Percentiles rank a stretch among this genome's conserved stretches.
phyloP scores from a whole-genome alignment of 345 rosid genomes.

The Triadica sebifera region DNA sequence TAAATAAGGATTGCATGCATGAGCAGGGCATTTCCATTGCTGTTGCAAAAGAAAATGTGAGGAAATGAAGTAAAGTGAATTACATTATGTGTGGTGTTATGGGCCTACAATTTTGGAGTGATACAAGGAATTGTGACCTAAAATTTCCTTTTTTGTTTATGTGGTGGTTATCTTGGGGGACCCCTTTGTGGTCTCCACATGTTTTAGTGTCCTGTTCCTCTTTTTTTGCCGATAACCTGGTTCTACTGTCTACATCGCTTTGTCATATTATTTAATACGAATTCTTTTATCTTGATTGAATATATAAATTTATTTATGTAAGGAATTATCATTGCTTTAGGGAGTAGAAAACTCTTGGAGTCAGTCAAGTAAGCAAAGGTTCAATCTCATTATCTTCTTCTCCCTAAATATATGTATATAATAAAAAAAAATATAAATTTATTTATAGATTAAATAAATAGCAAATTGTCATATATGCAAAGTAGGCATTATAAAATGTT shows the following conservation, averaged over 20 bases:
- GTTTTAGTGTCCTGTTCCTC: constrained; percentile 10
- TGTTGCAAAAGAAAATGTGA: constrained; percentile 1
- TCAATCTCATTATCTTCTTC: too few species aligned
- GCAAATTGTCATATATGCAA: too few species aligned
- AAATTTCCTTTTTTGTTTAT: constrained; percentile 18
- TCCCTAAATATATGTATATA: too few species aligned
- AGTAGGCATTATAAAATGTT: too few species aligned
- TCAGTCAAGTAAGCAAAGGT: too few species aligned
- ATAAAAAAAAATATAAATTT: too few species aligned
- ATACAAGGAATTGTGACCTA: constrained; percentile 19
- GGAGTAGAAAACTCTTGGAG: too few species aligned
- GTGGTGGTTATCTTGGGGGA: constrained; percentile 13
- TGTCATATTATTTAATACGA: not conserved
- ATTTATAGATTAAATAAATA: too few species aligned
- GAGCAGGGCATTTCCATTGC: constrained; percentile 8
- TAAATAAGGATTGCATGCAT: constrained; percentile 8
- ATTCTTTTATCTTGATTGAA: too few species aligned
- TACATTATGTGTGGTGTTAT: not conserved
- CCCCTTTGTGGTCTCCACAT: constrained; percentile 18
- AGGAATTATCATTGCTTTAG: too few species aligned
- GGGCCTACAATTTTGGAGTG: constrained; percentile 21
- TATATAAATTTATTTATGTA: too few species aligned
- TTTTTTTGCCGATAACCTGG: not conserved
- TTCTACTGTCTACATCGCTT: not conserved
- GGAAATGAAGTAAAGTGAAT: not conserved